Evolutionary conservation across 345 rosid genomes (phyloP).

Genomic region (Heritiera fomes): DNA sequence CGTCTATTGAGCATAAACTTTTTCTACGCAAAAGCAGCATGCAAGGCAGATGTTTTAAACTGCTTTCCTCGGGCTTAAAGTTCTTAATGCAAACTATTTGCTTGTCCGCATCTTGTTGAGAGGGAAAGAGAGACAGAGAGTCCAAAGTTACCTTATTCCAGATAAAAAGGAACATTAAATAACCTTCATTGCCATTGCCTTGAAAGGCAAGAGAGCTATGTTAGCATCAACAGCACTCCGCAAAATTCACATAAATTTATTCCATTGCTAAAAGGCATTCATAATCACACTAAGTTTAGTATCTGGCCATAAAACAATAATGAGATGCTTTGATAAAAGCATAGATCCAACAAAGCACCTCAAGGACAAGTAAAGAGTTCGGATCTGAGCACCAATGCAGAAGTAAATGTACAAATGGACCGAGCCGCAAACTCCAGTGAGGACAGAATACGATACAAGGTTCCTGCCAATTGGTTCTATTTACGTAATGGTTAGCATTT

Average conservation of each 20-base stretch:
- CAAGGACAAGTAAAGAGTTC: slow-evolving; percentile 71
- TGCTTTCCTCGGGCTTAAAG: background rate
- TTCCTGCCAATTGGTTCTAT: slow-evolving; percentile 81
- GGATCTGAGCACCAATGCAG: slow-evolving; percentile 69
- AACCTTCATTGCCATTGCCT: slow-evolving; percentile 70
- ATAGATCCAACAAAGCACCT: slow-evolving; percentile 45
- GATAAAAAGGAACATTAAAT: slow-evolving; percentile 80
- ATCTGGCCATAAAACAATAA: background rate
- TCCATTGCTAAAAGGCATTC: slow-evolving; percentile 17
- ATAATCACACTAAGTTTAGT: background rate
- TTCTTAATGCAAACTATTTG: too few relatives aligned
- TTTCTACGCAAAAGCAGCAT: background rate
- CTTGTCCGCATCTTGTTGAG: background rate
- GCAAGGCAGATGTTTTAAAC: background rate
- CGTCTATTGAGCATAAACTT: background rate
- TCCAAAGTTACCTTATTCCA: slow-evolving; percentile 58
- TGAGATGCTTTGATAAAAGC: background rate
- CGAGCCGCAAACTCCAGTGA: slow-evolving; percentile 81
- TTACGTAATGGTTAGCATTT: slow-evolving; percentile 31
- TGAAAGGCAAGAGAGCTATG: slow-evolving; percentile 73
- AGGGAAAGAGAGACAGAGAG: background rate
- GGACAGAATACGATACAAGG: slow-evolving; percentile 77
- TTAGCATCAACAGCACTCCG: slow-evolving; percentile 61
- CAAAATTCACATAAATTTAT: slow-evolving; percentile 29
- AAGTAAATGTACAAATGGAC: slow-evolving; percentile 78